Conservation (phyloP, 2,329 filamentous ascomycete species). For the Epichloe baconii region DNA sequence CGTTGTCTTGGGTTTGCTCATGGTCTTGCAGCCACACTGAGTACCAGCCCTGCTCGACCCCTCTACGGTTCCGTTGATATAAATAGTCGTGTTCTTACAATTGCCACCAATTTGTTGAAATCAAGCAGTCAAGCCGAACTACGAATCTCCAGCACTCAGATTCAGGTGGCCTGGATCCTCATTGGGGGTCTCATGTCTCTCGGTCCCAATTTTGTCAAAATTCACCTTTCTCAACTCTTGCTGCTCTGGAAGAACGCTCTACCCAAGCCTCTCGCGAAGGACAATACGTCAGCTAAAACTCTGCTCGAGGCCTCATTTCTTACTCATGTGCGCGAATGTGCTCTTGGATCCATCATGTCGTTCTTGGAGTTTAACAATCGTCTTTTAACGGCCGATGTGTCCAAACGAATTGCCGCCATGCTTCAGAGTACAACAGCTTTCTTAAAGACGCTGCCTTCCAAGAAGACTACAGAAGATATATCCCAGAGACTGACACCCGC, state of each 20-base stretch:
- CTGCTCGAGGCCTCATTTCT: constrained; percentile 84
- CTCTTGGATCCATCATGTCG: constrained; percentile 76
- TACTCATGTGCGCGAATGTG: constrained; percentile 88
- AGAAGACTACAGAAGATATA: constrained; percentile 78
- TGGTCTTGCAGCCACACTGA: constrained; percentile 79
- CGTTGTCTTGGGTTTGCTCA: constrained; percentile 86
- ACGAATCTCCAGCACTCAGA: constrained; percentile 81
- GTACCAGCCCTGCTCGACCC: constrained; percentile 75
- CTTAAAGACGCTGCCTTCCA: constrained; percentile 67
- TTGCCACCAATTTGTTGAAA: constrained; percentile 86
- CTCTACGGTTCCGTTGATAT: constrained; percentile 93
- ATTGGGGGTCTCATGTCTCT: constrained; percentile 95
- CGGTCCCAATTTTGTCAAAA: constrained; percentile 96
- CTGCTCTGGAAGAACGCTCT: constrained; percentile 95
- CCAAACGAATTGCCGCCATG: constrained; percentile 85
- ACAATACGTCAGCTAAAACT: constrained; percentile 74
- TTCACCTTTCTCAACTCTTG: constrained; percentile 86
- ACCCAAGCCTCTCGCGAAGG: constrained; percentile 84
- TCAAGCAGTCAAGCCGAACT: constrained; percentile 84
- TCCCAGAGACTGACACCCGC: constrained; percentile 72
- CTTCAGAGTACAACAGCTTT: constrained; percentile 89
- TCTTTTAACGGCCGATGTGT: constrained; percentile 83
- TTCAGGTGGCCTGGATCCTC: constrained; percentile 95
- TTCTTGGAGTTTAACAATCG: constrained; percentile 91
- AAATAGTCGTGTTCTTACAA: constrained; percentile 78